phyloP scores from a whole-genome alignment of 768 basidiomycete species.

The Lactarius quietus region DNA sequence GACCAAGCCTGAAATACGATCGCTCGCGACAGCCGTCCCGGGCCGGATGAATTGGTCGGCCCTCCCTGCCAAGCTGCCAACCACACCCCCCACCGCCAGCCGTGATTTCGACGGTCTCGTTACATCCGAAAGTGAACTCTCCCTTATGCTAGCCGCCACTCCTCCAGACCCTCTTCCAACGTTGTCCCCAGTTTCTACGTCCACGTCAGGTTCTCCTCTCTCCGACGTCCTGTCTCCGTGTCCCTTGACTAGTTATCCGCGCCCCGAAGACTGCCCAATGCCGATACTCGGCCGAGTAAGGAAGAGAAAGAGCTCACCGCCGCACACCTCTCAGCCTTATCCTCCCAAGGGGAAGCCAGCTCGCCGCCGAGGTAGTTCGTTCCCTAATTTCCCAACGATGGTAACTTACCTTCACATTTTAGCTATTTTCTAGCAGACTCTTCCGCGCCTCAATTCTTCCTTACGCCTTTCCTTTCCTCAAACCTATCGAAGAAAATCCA shows the following conservation, averaged over 20 bases:
- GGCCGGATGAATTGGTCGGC: not conserved
- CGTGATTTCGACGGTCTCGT: not conserved
- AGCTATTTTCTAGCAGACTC: not conserved
- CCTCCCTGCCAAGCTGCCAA: not conserved
- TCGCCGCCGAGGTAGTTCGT: not conserved
- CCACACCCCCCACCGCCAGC: not conserved
- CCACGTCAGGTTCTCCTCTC: not conserved
- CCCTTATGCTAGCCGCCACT: not conserved
- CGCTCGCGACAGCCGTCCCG: not conserved
- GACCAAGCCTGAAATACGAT: not conserved
- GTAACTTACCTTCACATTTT: not conserved
- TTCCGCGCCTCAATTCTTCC: not conserved
- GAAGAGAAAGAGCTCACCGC: not conserved
- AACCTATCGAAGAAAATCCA: not conserved
- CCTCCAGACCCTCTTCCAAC: not conserved
- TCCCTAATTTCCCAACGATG: not conserved
- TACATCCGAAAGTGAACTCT: constrained; percentile 6
- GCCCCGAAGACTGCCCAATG: constrained; percentile 5
- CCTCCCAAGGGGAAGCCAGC: not conserved
- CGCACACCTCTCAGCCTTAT: not conserved
- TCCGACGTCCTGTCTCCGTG: not conserved
- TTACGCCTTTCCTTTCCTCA: not conserved
- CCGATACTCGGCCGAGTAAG: constrained; percentile 5
- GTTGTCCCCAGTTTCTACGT: not conserved
- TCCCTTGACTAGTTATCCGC: not conserved